These are phyloP conservation scores for Xerocomus potaroensis DNA, from an alignment of 768 basidiomycete genomes.

Conservation along the genomic window DNA sequence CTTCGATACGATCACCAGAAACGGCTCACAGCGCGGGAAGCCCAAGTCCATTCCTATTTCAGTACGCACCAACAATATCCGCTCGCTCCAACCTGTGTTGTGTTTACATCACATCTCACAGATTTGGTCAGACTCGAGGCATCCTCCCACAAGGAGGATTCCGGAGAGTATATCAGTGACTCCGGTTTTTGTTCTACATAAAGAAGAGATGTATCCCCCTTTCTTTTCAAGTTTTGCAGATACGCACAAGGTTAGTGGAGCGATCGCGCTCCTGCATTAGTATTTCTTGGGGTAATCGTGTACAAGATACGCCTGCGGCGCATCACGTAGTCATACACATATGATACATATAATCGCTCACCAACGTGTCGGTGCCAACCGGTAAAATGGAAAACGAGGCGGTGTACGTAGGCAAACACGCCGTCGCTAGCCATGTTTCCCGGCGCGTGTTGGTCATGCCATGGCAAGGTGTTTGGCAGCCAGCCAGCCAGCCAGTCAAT, in stretches of 20 bases:
- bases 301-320: constrained; percentile 11
- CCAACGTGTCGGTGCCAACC: constrained; percentile 27
- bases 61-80: constrained; percentile 35
- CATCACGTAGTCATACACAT: constrained; percentile 11
- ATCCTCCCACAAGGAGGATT: constrained; percentile 37
- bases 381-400: constrained; percentile 25
- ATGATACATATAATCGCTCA: constrained; percentile 12
- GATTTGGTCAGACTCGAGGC: constrained; percentile 48
- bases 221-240: background rate
- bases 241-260: constrained; percentile 4
- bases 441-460: constrained; percentile 30
- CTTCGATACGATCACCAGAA: constrained; percentile 68
- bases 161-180: constrained; percentile 42
- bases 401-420: constrained; percentile 25
- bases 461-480: constrained; percentile 29
- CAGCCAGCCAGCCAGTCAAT: constrained; percentile 18
- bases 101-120: constrained; percentile 27
- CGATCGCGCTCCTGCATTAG: constrained; percentile 2
- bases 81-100: constrained; percentile 11
- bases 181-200: constrained; percentile 46
- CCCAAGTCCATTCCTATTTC: constrained; percentile 64
- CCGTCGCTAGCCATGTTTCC: constrained; percentile 16
- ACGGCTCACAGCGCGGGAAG: constrained; percentile 62
- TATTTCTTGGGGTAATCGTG: constrained; percentile 9
- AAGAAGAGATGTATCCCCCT: background rate